Evolutionary conservation across 257 asterid species (phyloP).

Genomic region (Lycium barbarum): DNA sequence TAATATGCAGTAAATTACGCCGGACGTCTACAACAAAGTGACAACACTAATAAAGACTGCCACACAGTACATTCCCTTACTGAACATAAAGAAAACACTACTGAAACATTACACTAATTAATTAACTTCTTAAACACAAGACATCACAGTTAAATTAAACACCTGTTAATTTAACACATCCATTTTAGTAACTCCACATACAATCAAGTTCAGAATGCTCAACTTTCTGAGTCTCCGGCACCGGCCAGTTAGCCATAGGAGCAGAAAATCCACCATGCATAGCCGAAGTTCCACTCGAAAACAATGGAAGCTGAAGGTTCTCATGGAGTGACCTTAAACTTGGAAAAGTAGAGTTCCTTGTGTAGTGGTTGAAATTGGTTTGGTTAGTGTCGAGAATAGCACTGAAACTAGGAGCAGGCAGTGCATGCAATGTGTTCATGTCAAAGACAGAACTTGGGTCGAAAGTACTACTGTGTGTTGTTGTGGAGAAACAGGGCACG

Average conservation of each 20-base stretch:
- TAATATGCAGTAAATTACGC: slow-evolving; percentile 20
- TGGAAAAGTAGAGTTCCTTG: slow-evolving; percentile 55
- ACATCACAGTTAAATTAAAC: neutral
- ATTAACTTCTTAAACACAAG: neutral
- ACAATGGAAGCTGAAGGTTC: slow-evolving; percentile 64
- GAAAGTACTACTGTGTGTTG: slow-evolving; percentile 40
- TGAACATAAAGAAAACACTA: neutral
- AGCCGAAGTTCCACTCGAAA: slow-evolving; percentile 45
- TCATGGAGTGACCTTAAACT: slow-evolving; percentile 72
- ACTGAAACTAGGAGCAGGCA: slow-evolving; percentile 33
- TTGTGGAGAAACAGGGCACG: slow-evolving; percentile 99
- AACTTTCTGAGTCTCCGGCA: slow-evolving; percentile 50
- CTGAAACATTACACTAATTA: neutral
- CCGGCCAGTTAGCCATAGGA: slow-evolving; percentile 35
- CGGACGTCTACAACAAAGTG: slow-evolving; percentile 29
- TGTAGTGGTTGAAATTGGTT: slow-evolving; percentile 41
- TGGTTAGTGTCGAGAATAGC: slow-evolving; percentile 34
- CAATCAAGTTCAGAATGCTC: slow-evolving; percentile 75
- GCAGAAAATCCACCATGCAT: slow-evolving; percentile 34
- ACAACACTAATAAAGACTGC: neutral
- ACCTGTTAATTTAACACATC: neutral
- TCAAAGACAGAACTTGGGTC: slow-evolving; percentile 48
- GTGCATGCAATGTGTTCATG: slow-evolving; percentile 35
- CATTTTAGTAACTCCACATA: slow-evolving; percentile 67
- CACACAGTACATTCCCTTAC: slow-evolving; percentile 21